Evolutionary conservation across 108 stramenopile genomes (phyloP).

Genomic region (Cylindrotheca fusiformis): DNA sequence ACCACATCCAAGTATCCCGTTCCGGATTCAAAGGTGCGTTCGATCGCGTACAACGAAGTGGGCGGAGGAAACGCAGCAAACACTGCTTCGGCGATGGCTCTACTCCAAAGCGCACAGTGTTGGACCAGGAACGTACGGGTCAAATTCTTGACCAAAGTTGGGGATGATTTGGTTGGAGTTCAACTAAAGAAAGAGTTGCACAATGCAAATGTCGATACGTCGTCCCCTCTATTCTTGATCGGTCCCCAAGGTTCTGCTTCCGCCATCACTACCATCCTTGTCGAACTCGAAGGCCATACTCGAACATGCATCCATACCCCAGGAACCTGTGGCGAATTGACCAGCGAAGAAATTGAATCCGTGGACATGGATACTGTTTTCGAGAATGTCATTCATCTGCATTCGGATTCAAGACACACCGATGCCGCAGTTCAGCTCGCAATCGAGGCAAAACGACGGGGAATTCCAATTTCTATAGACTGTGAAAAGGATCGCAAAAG

Average conservation of each 20-base stretch:
- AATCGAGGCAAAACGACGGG: constrained; percentile 34
- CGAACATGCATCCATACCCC: constrained; percentile 52
- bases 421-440: constrained; percentile 37
- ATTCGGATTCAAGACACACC: constrained; percentile 48
- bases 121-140: constrained; percentile 10
- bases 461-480: constrained; percentile 44
- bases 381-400: constrained; percentile 42
- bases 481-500: constrained; percentile 52
- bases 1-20: constrained; percentile 36
- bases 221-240: constrained; percentile 32
- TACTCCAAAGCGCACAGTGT: background rate
- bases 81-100: constrained; percentile 35
- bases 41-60: constrained; percentile 38
- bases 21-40: constrained; percentile 45
- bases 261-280: constrained; percentile 38
- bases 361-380: constrained; percentile 35
- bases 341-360: constrained; percentile 21
- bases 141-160: constrained; percentile 40
- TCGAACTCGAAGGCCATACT: constrained; percentile 31
- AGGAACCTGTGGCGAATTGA: constrained; percentile 42
- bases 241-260: constrained; percentile 28
- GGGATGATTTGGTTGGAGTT: constrained; percentile 33
- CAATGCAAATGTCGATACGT: constrained; percentile 27
- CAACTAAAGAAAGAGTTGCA: constrained; percentile 28
- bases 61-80: constrained; percentile 65